These are phyloP conservation scores for Selaginella moellendorffii DNA, from an alignment of 75 land plant species.

Conservation along the genomic window DNA sequence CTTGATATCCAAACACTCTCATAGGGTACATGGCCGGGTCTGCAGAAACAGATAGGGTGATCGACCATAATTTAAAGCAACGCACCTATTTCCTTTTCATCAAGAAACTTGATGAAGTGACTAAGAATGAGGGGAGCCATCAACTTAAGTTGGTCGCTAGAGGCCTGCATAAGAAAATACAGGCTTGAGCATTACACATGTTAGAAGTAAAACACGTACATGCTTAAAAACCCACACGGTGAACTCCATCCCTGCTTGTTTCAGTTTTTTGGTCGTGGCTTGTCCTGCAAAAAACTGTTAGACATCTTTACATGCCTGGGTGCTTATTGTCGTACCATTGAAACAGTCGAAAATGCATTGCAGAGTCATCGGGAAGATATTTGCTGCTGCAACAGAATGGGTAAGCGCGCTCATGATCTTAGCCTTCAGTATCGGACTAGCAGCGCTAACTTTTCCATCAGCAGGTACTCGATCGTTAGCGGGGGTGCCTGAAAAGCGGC, in stretches of 20 bases:
- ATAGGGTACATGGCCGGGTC: slow-evolving; percentile 43
- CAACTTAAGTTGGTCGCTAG: slow-evolving; percentile 60
- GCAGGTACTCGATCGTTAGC: slow-evolving; percentile 31
- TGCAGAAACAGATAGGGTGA: too few species aligned
- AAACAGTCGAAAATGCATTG: slow-evolving; percentile 92
- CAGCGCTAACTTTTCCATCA: slow-evolving; percentile 50
- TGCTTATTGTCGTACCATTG: too few species aligned
- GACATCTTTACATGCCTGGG: neutral
- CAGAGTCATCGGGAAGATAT: slow-evolving; percentile 81
- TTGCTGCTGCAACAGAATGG: slow-evolving; percentile 81
- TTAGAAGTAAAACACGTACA: slow-evolving; percentile 26
- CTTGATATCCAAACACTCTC: slow-evolving; percentile 72
- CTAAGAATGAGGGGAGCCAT: slow-evolving; percentile 87
- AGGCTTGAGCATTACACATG: neutral
- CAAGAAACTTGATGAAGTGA: slow-evolving; percentile 62
- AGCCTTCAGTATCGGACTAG: slow-evolving; percentile 34
- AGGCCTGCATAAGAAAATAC: slow-evolving; percentile 34
- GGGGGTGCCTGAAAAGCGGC: too few species aligned
- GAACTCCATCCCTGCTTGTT: slow-evolving; percentile 93
- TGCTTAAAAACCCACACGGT: slow-evolving; percentile 95
- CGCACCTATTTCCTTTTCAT: slow-evolving; percentile 30
- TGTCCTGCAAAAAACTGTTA: slow-evolving; percentile 30
- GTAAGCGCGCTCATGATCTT: slow-evolving; percentile 54
- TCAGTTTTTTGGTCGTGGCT: slow-evolving; percentile 58
- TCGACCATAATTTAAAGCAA: too few species aligned